A percentile compares a stretch with the other conserved stretches of the same genome.
Evolutionary conservation across 2,329 filamentous ascomycete genomes (phyloP).

Genomic region (Fusarium equiseti): DNA sequence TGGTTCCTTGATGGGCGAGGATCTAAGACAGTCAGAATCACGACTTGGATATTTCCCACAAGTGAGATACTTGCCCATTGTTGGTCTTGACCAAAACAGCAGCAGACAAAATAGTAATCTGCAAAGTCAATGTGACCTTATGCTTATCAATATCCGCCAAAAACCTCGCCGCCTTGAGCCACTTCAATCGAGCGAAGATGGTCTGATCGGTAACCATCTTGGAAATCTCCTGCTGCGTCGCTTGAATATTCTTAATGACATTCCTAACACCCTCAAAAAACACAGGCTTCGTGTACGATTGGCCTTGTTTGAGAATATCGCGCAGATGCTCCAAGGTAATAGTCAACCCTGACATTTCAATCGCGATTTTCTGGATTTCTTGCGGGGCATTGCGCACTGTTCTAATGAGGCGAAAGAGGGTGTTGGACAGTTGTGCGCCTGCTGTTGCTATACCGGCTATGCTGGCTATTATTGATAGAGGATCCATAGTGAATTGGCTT

Average conservation of each 20-base stretch:
- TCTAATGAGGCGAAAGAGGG: conserved; percentile 13
- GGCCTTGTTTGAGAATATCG: conserved; percentile 9
- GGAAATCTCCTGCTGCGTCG: conserved; percentile 11
- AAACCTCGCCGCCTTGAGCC: conserved; percentile 14
- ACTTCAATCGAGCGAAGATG: neutral
- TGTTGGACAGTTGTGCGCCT: conserved; percentile 22
- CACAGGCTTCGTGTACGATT: neutral
- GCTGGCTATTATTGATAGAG: conserved; percentile 28
- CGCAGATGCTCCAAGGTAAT: conserved; percentile 18
- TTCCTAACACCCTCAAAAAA: conserved; percentile 3
- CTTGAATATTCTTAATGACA: conserved; percentile 17
- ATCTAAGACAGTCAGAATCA: neutral
- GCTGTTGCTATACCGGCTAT: conserved; percentile 35
- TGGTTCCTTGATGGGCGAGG: neutral
- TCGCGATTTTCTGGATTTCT: conserved; percentile 12
- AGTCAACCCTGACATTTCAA: conserved; percentile 22
- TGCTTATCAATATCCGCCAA: conserved; percentile 35
- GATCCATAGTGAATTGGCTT: conserved; percentile 14
- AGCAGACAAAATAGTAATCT: conserved; percentile 23
- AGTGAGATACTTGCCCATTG: neutral
- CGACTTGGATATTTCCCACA: rapidly evolving
- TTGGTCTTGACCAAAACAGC: conserved; percentile 24
- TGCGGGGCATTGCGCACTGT: conserved; percentile 14
- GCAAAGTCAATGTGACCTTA: conserved; percentile 21
- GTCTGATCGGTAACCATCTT: conserved; percentile 1